phyloP scores from a whole-genome alignment of 768 basidiomycete genomes.

The Boletus speciosus region DNA sequence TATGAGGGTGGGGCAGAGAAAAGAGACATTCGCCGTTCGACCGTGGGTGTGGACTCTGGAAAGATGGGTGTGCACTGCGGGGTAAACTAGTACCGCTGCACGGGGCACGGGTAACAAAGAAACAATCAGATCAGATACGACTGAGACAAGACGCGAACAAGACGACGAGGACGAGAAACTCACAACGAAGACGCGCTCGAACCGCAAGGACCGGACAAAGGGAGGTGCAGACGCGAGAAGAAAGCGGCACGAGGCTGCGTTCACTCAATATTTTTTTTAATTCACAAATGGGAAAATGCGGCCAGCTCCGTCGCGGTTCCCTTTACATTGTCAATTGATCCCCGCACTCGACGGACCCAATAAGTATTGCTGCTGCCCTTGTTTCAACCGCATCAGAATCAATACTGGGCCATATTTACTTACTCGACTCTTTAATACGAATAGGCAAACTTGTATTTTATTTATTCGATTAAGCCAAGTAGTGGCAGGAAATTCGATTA shows the following conservation, averaged over 20 bases:
- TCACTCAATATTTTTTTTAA: not conserved
- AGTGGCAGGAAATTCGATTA: no score
- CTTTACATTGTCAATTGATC: not conserved
- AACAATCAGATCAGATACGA: not conserved
- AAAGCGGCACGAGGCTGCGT: not conserved
- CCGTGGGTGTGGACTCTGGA: slow-evolving; percentile 1
- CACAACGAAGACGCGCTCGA: slow-evolving; percentile 10
- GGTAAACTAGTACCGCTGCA: slow-evolving; percentile 18
- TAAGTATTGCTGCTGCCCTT: not conserved
- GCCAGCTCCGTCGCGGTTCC: not conserved
- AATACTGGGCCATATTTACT: not conserved
- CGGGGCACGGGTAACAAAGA: not conserved
- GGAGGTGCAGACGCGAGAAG: slow-evolving; percentile 4
- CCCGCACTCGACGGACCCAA: not conserved
- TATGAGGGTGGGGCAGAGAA: not conserved
- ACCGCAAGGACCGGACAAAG: slow-evolving; percentile 3
- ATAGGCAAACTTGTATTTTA: no score
- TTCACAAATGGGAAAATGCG: not conserved
- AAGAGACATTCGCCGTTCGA: slow-evolving; percentile 25
- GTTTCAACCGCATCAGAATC: not conserved
- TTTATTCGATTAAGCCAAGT: no score
- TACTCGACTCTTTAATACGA: no score
- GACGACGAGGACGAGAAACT: not conserved
- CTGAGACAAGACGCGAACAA: not conserved
- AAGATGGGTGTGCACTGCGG: slow-evolving; percentile 7